Conservation (phyloP, 345 rosid species). For the Diplotaxis tenuifolia region DNA sequence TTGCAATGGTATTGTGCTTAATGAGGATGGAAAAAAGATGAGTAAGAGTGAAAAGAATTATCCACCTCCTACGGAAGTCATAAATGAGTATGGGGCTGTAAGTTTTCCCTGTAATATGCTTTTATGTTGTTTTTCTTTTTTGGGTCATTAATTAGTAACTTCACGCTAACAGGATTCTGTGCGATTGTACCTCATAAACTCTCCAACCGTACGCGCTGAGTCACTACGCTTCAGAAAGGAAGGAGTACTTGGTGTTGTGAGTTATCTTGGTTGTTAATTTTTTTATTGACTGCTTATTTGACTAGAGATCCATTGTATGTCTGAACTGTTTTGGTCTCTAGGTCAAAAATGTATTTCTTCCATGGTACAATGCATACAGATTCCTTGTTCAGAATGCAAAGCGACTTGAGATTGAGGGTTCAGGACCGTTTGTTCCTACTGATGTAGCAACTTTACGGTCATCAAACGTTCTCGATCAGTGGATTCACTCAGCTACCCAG, state of each 20-base stretch:
- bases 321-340: slow-evolving; percentile 37
- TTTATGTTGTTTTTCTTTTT: neutral
- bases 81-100: slow-evolving; percentile 95
- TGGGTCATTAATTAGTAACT: slow-evolving; percentile 12
- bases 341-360: slow-evolving; percentile 99
- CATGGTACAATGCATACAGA: slow-evolving; percentile 99
- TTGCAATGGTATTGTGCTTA: slow-evolving; percentile 97
- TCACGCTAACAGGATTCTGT: slow-evolving; percentile 71
- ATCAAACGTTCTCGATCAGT: slow-evolving; percentile 90
- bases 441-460: slow-evolving; percentile 63
- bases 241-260: slow-evolving; percentile 92
- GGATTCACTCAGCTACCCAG: slow-evolving; percentile 98
- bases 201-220: slow-evolving; percentile 99
- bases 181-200: slow-evolving; percentile 86
- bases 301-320: slow-evolving; percentile 15
- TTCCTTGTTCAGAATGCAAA: slow-evolving; percentile 97
- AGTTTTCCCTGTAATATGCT: slow-evolving; percentile 36
- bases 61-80: slow-evolving; percentile 88
- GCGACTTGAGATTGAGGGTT: slow-evolving; percentile 91
- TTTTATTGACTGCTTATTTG: slow-evolving; percentile 6
- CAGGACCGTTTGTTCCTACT: slow-evolving; percentile 65
- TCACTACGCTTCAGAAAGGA: slow-evolving; percentile 89
- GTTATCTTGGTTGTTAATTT: slow-evolving; percentile 38
- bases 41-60: slow-evolving; percentile 82
- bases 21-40: slow-evolving; percentile 99